Base-by-base conservation (phyloP, 805 yeast species). In the Cyberlindnera japonica region DNA sequence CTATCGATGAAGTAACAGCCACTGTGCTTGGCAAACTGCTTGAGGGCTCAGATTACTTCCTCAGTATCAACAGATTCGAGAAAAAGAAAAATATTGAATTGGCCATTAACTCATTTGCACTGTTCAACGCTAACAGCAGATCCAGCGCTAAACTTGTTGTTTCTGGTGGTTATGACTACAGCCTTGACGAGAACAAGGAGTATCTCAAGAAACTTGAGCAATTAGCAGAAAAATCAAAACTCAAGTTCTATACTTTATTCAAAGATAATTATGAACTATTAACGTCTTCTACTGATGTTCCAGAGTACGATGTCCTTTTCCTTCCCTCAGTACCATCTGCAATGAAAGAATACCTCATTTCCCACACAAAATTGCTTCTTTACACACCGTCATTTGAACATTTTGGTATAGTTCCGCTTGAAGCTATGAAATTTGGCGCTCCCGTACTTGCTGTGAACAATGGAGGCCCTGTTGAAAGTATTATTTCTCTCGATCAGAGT, bases 371-470 rank as follows among this genome's bases (percentile, higher is more conserved):
- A 34, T 51, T 84, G 41, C 68, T 93, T 17, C 63, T 90, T 33
- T 93, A 93, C 58, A 93, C 99, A 0, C 99, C 99, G 3, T 71
- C 84, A 0, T 75, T 74, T 53, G 99, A 93, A 61, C 99, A 93
- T 64, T 93, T 93, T 58, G 99, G 99, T 12, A 93, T 93, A 48
- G 99, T 93, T 9, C 99, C 99, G 2, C 71, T 93, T 13, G 99
- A 93, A 59, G 90, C 96, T 11, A 90, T 93, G 97, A 72, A 82
- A 34, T 70, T 76, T 42, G 83, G 85, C 21, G 81, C 82, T 0
- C 88, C 95, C 0, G 96, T 90, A 0, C 64, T 93, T 37, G 96
- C 96, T 0, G 81, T 83, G 5, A 79, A 85, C 54, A 79, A 79
- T 28, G 99, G 99, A 20, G 99, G 99, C 0, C 99, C 99, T 0